Conservation (phyloP, 805 yeast genomes). For the Ogataea polymorpha region DNA sequence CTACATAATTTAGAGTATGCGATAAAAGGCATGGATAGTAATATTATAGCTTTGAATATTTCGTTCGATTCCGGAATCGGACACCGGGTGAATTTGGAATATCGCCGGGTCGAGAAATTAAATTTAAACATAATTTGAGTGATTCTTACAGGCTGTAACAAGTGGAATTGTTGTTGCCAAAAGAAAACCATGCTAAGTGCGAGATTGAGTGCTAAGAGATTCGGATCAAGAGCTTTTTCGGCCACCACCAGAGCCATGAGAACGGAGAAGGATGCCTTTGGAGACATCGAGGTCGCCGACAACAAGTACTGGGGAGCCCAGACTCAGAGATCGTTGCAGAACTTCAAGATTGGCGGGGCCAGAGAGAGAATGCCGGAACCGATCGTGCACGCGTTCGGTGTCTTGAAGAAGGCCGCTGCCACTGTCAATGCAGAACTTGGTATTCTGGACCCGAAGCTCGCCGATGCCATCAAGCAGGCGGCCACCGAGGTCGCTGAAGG, state of each 20-base stretch:
- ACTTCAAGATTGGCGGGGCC: conserved; percentile 93
- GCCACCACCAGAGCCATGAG: conserved; percentile 40
- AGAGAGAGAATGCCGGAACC: conserved; percentile 92
- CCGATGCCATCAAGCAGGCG: conserved; percentile 85
- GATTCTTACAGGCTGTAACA: conserved; percentile 1
- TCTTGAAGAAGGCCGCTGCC: conserved; percentile 92
- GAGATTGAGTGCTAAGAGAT: conserved; percentile 17
- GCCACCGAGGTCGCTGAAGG: conserved; percentile 95
- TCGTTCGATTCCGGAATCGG: conserved; percentile 11
- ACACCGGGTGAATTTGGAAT: conserved; percentile 1
- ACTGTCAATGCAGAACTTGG: conserved; percentile 83
- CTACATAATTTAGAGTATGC: conserved; percentile 37
- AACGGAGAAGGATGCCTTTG: conserved; percentile 93
- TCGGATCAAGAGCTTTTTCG: conserved; percentile 30
- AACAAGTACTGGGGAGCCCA: conserved; percentile 98
- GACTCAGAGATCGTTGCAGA: conserved; percentile 88
- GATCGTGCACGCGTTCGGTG: conserved; percentile 85
- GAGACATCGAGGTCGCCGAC: conserved; percentile 87
- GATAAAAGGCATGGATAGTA: background rate
- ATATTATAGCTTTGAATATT: background rate
- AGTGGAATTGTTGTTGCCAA: conserved; percentile 3
- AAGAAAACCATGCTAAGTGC: conserved; percentile 25
- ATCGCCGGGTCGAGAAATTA: conserved; percentile 1
- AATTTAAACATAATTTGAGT: background rate
- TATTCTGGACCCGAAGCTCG: conserved; percentile 74